phyloP scores from a whole-genome alignment of 2,329 filamentous ascomycete genomes.

The Chrysosporium keratinophilum region DNA sequence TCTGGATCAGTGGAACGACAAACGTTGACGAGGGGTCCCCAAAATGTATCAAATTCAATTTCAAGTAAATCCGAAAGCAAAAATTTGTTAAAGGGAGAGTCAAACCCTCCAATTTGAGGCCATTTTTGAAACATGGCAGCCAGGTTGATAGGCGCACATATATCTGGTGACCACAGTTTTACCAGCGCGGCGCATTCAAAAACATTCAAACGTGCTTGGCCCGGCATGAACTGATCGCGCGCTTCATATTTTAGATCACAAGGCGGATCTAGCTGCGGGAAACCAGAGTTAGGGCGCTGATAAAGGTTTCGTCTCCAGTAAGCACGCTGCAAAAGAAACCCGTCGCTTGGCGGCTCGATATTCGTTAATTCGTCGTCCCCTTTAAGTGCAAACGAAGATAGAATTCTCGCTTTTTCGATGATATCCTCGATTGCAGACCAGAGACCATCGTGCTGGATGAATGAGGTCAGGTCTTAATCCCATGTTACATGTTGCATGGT shows the following conservation, averaged over 20 bases:
- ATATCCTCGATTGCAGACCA: constrained; percentile 14
- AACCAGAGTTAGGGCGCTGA: constrained; percentile 11
- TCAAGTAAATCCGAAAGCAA: constrained; percentile 14
- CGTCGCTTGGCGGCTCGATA: neutral
- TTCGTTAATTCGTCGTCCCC: neutral
- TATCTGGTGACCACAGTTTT: constrained; percentile 9
- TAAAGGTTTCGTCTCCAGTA: constrained; percentile 11
- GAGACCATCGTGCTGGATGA: constrained; percentile 35
- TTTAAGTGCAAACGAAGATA: constrained; percentile 8
- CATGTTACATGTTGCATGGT: constrained; percentile 39
- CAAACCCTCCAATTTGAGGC: constrained; percentile 13
- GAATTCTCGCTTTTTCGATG: constrained; percentile 1
- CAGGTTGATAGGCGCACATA: constrained; percentile 5
- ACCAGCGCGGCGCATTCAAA: constrained; percentile 10
- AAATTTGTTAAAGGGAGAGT: constrained; percentile 11
- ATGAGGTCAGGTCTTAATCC: constrained; percentile 30
- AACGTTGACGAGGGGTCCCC: constrained; percentile 15
- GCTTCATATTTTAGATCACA: constrained; percentile 9
- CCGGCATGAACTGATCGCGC: constrained; percentile 8
- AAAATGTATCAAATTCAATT: constrained; percentile 6
- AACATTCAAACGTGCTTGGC: constrained; percentile 8
- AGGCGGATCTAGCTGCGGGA: neutral
- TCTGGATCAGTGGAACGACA: constrained; percentile 1
- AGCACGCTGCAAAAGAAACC: constrained; percentile 9
- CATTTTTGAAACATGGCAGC: constrained; percentile 11